Evolutionary conservation across 331 rosid genomes (phyloP), one percentile per base, ranked within the genome.

Genomic region (Cydonia oblonga): DNA sequence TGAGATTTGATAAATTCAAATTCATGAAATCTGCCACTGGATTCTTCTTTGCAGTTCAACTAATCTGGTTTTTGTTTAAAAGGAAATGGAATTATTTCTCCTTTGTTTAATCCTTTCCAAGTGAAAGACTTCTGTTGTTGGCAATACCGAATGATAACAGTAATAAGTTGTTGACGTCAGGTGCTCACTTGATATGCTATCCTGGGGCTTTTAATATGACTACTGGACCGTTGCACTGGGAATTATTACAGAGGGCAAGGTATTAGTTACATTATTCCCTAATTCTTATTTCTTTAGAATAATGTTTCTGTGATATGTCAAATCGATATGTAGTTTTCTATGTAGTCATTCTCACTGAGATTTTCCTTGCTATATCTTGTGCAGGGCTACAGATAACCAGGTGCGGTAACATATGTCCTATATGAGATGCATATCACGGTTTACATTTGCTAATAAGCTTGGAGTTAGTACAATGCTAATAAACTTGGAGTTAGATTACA

Each of bases 141-240:
- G 25, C 71, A 58, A 22, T 64, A 71, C 69, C 64, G 44, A 77
- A 79, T 38, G 67, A 35, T 80, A 69, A 85, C 63, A 35, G 28
- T 23, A 69, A 62, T 66, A 73, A 44, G 57, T 78, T 67, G 52
- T 64, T 85, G 80, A 71, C 68, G 51, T 82, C 83, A 93, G 97
- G 99, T 79, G 97, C 99, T 84, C 99, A 89, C 82, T 86, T 95
- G 88, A 83, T 95, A 73, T 95, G 97, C 81, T 95, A 89, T 85
- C 99, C 99, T n/a, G 99, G 96, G 80, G 99, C 99, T 54, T 95
- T 89, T 81, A 95, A 95, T 86, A 95, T 91, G 99, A 95, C 99
- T 52, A 95, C 99, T 63, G 97, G 99, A 81, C 96, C 97, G 15
- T 83, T 95, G 84, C 99, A 95, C 76, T 91, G 99, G 99, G 99